Evolutionary conservation across 495 filamentous ascomycete species (phyloP), one percentile per base, ranked within the genome.

Genomic region (Coniosporium apollinis): DNA sequence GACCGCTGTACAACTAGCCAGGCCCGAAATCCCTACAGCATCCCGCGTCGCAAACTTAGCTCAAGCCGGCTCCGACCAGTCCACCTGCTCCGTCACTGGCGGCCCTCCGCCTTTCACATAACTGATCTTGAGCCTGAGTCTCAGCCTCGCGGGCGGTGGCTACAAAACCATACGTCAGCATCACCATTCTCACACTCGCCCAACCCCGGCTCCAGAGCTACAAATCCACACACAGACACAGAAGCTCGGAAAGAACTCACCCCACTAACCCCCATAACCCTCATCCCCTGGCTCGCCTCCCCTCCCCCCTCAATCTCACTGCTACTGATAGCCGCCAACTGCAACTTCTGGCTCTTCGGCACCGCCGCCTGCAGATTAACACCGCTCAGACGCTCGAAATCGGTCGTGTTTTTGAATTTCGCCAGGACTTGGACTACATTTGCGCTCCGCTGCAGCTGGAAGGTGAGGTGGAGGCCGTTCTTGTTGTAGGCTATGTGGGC

Each of bases 301-400:
- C 76, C 68, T 2, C 82, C 83, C 2, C 70, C 66, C 9, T 66
- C 72, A 11, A 97, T 52, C 28, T 92, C 82, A 1, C 73, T 55
- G 46, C 70, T 77, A 36, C 74, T 89, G 39, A 97, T 89, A 34
- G 76, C 80, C 48, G 85, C 77, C 33, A 97, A 61, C 54, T 92
- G 82, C 41, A 97, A 54, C 48, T 82, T 87, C 57, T 96, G 91
- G 22, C 76, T 83, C 61, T 94, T 94, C 4, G 89, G 91, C 41
- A 96, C 89, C 3, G 89, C 89, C 30, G 86, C 91, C 56, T 96
- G 91, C 34, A 97, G 51, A 4, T 74, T 76, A 13, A 94, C 79
- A 22, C 60, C 67, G 11, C 71, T 65, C 30, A 96, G 65, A n/a
- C 56, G 49, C 19, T 62, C 62, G 33, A 74, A 71, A 35, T 67